phyloP scores from a whole-genome alignment of 371 early-diverging fungal genomes.

The Parasitella parasitica region DNA sequence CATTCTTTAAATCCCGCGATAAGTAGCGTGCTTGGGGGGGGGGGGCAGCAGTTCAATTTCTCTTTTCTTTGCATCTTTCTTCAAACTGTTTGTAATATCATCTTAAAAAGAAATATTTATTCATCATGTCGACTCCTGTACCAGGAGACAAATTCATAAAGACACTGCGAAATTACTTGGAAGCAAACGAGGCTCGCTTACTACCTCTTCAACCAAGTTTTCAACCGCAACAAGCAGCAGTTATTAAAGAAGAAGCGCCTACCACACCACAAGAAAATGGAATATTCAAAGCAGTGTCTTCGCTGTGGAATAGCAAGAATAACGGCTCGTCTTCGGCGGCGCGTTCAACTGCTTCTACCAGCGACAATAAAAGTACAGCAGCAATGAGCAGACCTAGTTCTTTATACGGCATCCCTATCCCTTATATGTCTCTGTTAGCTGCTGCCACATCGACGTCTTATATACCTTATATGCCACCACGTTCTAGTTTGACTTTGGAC shows the following conservation, averaged over 20 bases:
- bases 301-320: conserved; percentile 14
- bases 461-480: conserved; percentile 38
- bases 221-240: not conserved
- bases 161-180: conserved; percentile 60
- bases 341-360: conserved; percentile 7
- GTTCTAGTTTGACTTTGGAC: conserved; percentile 55
- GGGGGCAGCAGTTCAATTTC: too few relatives aligned
- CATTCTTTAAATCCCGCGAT: too few relatives aligned
- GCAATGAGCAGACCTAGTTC: conserved; percentile 25
- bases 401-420: conserved; percentile 27
- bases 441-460: conserved; percentile 32
- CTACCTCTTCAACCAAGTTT: conserved; percentile 18
- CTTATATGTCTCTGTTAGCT: conserved; percentile 49
- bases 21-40: too few relatives aligned
- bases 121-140: conserved; percentile 31
- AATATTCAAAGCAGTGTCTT: conserved; percentile 20
- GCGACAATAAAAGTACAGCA: conserved; percentile 29
- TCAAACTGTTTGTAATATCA: too few relatives aligned
- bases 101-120: not conserved
- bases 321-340: not conserved
- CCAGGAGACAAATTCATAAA: conserved; percentile 60
- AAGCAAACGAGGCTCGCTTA: conserved; percentile 47
- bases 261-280: conserved; percentile 9
- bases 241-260: conserved; percentile 11
- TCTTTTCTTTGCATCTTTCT: too few relatives aligned